These are phyloP conservation scores for Physcomitrium patens DNA, from an alignment of 225 moss, liverwort and hornwort genomes.

Conservation along the genomic window DNA sequence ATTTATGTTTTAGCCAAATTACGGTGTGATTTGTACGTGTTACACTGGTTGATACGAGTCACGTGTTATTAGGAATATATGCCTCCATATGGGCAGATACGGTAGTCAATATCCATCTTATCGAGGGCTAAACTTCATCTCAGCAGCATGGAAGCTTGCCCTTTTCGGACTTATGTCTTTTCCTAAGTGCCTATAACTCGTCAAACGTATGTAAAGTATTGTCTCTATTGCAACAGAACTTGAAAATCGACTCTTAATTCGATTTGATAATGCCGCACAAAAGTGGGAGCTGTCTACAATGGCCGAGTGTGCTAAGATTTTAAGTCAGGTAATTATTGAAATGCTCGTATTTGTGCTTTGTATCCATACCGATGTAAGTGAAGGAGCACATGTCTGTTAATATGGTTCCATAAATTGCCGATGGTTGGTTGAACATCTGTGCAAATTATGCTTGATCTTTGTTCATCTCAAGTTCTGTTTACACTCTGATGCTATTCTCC, in stretches of 20 bases:
- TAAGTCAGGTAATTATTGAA: slow-evolving; percentile 76
- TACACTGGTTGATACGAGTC: background rate
- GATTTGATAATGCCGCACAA: slow-evolving; percentile 96
- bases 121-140: background rate
- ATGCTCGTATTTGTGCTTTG: slow-evolving; percentile 13
- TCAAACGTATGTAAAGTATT: slow-evolving; percentile 11
- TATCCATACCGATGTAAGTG: background rate
- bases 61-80: background rate
- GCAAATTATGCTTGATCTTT: slow-evolving; percentile 6
- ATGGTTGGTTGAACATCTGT: slow-evolving; percentile 9
- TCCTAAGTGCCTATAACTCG: background rate
- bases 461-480: slow-evolving; percentile 7
- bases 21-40: slow-evolving; percentile 1
- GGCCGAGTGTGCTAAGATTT: slow-evolving; percentile 99
- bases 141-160: slow-evolving; percentile 10
- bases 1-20: background rate
- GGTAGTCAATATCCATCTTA: background rate
- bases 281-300: slow-evolving; percentile 91
- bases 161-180: background rate
- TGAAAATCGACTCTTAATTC: slow-evolving; percentile 89
- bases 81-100: background rate
- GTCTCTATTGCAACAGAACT: slow-evolving; percentile 63
- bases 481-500: slow-evolving; percentile 17
- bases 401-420: slow-evolving; percentile 1
- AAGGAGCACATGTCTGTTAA: background rate